Conservation (phyloP, 441 rosid genomes). For the Croton setiger region DNA sequence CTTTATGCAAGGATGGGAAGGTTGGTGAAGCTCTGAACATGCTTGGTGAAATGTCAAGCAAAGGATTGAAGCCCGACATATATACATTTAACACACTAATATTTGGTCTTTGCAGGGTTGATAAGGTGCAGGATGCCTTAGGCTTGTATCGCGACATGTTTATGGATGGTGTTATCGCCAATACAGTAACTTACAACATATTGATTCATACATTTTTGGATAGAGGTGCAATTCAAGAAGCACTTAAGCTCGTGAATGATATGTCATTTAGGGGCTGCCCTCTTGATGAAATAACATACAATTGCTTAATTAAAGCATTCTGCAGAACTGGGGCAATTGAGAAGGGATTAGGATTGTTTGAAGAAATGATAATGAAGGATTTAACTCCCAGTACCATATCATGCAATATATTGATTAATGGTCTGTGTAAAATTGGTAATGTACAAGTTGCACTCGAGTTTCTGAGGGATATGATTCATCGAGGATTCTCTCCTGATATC, state of each 20-base stretch:
- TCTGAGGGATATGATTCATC: slow-evolving; percentile 63
- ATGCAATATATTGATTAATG: slow-evolving; percentile 69
- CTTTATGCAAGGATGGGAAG: slow-evolving; percentile 55
- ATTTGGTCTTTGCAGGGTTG: slow-evolving; percentile 61
- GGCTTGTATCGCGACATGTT: slow-evolving; percentile 59
- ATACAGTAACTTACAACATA: slow-evolving; percentile 79
- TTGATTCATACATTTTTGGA: slow-evolving; percentile 55
- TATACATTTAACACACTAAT: slow-evolving; percentile 75
- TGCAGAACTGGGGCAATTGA: slow-evolving; percentile 59
- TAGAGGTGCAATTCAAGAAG: slow-evolving; percentile 64
- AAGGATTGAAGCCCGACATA: slow-evolving; percentile 79
- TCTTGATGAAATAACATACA: slow-evolving; percentile 73
- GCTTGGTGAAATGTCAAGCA: slow-evolving; percentile 59
- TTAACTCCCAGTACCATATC: slow-evolving; percentile 52
- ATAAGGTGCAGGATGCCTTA: slow-evolving; percentile 54
- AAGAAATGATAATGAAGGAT: slow-evolving; percentile 63
- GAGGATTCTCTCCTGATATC: slow-evolving; percentile 66
- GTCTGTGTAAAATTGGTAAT: slow-evolving; percentile 56
- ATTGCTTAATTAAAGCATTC: slow-evolving; percentile 61
- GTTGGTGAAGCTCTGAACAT: slow-evolving; percentile 48
- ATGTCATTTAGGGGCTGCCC: slow-evolving; percentile 74
- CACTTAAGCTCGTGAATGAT: slow-evolving; percentile 65
- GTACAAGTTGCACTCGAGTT: slow-evolving; percentile 60
- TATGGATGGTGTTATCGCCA: slow-evolving; percentile 71
- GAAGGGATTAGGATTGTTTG: slow-evolving; percentile 62